phyloP scores from a whole-genome alignment of 2,329 filamentous ascomycete genomes.

The Didymella sp. region DNA sequence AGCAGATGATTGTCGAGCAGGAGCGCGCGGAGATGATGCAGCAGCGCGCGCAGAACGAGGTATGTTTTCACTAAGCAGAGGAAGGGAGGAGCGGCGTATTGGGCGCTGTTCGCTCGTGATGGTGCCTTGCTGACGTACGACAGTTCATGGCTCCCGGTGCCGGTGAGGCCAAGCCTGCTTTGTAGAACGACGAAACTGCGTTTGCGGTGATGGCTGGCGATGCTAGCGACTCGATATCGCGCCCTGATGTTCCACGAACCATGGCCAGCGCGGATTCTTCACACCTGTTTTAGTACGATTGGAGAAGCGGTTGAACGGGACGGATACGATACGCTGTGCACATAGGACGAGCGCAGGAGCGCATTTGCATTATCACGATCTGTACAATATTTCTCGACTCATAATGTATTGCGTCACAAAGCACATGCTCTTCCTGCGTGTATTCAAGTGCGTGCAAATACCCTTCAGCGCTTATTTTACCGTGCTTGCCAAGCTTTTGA shows the following conservation, averaged over 20 bases:
- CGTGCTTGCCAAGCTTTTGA: too few relatives aligned
- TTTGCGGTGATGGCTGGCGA: background rate
- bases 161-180: conserved; percentile 44
- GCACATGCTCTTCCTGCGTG: background rate
- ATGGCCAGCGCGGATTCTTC: background rate
- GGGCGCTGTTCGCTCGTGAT: background rate
- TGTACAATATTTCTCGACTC: conserved; percentile 44
- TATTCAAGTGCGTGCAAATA: background rate
- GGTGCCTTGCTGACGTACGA: conserved; percentile 17
- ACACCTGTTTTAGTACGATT: conserved; percentile 34
- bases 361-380: conserved; percentile 22
- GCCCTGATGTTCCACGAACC: background rate
- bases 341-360: conserved; percentile 18
- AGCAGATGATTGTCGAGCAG: conserved; percentile 97
- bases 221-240: background rate
- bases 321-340: conserved; percentile 25
- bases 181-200: conserved; percentile 29
- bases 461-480: too few relatives aligned
- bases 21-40: conserved; percentile 97
- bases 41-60: conserved; percentile 80
- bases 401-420: conserved; percentile 33
- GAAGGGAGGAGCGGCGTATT: background rate
- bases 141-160: conserved; percentile 47
- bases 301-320: background rate
- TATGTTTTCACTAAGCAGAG: conserved; percentile 41